A percentile compares a stretch with the other conserved stretches of the same genome.
These are phyloP conservation scores for Nissolia schottii DNA, from an alignment of 306 rosid species.

Conservation along the genomic window DNA sequence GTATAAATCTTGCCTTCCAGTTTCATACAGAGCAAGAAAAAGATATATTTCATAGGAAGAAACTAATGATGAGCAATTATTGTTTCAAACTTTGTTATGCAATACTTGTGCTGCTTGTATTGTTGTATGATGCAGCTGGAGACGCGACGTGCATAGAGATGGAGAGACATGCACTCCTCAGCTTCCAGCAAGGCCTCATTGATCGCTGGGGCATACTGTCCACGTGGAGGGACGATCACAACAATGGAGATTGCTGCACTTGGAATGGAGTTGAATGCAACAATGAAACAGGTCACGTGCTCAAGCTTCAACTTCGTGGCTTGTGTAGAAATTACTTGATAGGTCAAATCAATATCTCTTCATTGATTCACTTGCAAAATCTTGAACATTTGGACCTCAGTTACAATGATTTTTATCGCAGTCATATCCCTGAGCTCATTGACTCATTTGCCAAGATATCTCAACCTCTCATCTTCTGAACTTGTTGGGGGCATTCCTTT, in stretches of 20 bases:
- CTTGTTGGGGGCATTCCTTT: background rate
- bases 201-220: background rate
- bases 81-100: too few species aligned
- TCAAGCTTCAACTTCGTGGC: background rate
- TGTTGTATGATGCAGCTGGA: too few species aligned
- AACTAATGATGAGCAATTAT: too few species aligned
- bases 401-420: accelerated
- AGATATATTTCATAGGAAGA: too few species aligned
- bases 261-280: background rate
- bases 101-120: too few species aligned
- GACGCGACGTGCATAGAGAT: too few species aligned
- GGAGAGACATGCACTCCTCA: background rate
- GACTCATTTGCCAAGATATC: background rate
- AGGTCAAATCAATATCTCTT: background rate
- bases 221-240: background rate
- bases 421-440: background rate
- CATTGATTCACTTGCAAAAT: background rate
- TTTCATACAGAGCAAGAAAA: too few species aligned
- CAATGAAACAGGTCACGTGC: background rate
- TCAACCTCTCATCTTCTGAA: background rate
- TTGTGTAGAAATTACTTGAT: background rate
- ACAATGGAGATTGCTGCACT: background rate
- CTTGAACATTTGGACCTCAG: conserved; percentile 12
- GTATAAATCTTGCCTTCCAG: too few species aligned
- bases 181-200: background rate